Evolutionary conservation across 2,329 filamentous ascomycete genomes (phyloP).

Genomic region (Aspergillus glaucus): DNA sequence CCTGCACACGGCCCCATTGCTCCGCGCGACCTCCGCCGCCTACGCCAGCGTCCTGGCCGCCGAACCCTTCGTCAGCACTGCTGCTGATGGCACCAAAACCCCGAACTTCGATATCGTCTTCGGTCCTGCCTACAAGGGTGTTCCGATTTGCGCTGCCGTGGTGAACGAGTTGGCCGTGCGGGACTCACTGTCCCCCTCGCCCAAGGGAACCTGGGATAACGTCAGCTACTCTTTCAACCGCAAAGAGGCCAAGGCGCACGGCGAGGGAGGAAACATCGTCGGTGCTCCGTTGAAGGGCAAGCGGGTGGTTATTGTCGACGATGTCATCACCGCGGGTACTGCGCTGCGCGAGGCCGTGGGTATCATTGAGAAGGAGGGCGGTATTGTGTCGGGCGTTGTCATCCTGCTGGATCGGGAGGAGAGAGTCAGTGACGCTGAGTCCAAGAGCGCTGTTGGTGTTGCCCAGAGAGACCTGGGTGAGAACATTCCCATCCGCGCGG

Average conservation of each 20-base stretch:
- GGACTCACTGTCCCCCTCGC: constrained; percentile 37
- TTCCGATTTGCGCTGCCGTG: constrained; percentile 76
- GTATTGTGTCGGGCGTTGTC: constrained; percentile 76
- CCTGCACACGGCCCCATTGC: constrained; percentile 75
- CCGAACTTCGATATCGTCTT: constrained; percentile 78
- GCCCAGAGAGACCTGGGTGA: constrained; percentile 69
- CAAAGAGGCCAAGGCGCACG: constrained; percentile 94
- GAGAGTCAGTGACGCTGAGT: constrained; percentile 56
- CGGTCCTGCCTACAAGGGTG: constrained; percentile 93
- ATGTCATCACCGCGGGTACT: constrained; percentile 92
- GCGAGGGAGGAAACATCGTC: constrained; percentile 89
- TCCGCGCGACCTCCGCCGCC: constrained; percentile 70
- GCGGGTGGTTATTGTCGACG: constrained; percentile 84
- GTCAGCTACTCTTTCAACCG: constrained; percentile 87
- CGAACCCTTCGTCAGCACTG: constrained; percentile 38
- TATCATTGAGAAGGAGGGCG: constrained; percentile 81
- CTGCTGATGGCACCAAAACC: constrained; percentile 26
- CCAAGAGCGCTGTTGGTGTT: constrained; percentile 76
- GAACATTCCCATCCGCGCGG: constrained; percentile 70
- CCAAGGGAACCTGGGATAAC: constrained; percentile 55
- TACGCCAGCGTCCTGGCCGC: constrained; percentile 61
- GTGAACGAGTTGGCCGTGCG: constrained; percentile 68
- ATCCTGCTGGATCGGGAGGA: constrained; percentile 74
- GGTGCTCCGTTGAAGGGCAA: constrained; percentile 80
- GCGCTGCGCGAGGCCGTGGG: constrained; percentile 87